Conservation (phyloP, 345 rosid species). For the Murraya koenigii region DNA sequence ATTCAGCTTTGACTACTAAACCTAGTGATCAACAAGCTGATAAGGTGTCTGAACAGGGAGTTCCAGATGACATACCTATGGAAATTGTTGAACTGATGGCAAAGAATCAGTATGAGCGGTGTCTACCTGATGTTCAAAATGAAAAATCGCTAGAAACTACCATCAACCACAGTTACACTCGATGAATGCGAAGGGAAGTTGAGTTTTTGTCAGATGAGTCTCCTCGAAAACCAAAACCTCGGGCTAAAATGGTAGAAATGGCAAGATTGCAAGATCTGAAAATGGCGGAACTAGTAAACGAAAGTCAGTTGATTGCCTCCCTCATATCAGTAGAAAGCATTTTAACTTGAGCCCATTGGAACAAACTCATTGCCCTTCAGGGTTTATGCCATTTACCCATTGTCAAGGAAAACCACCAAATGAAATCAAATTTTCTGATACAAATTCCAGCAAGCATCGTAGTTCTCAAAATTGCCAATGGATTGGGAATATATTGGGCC, state of each 20-base stretch:
- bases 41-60: constrained; percentile 47
- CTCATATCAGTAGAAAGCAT: constrained; percentile 32
- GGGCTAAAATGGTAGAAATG: constrained; percentile 40
- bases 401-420: constrained; percentile 41
- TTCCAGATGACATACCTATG: constrained; percentile 82
- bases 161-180: constrained; percentile 24
- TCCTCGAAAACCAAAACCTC: constrained; percentile 36
- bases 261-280: constrained; percentile 27
- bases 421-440: constrained; percentile 39
- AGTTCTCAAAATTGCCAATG: constrained; percentile 39
- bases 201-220: constrained; percentile 39
- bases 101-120: constrained; percentile 80
- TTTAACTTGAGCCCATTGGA: constrained; percentile 31
- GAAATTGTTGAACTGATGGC: constrained; percentile 97
- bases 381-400: constrained; percentile 35
- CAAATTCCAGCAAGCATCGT: constrained; percentile 33
- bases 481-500: constrained; percentile 45
- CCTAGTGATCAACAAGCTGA: constrained; percentile 37
- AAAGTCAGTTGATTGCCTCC: constrained; percentile 42
- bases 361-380: constrained; percentile 37
- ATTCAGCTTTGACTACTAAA: constrained; percentile 27
- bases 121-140: constrained; percentile 64
- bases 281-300: constrained; percentile 28
- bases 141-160: constrained; percentile 40
- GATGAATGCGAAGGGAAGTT: constrained; percentile 31